Conservation (phyloP, 208 protist species). For the Histomonas meleagridis region DNA sequence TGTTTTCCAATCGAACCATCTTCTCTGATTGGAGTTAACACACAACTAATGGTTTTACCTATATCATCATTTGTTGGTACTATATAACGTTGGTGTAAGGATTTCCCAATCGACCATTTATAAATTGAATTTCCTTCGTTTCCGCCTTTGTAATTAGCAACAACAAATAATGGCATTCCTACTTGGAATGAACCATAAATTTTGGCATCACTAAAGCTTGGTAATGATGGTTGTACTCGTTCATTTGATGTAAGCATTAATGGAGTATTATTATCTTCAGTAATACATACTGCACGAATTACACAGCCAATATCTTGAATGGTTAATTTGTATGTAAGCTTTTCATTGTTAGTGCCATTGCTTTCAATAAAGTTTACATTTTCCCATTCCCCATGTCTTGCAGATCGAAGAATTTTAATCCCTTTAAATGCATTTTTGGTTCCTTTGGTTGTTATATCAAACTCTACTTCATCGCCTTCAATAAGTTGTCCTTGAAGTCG, state of each 20-base stretch:
- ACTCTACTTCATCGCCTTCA: not conserved
- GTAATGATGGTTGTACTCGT: not conserved
- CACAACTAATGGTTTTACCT: not conserved
- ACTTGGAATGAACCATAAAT: not conserved
- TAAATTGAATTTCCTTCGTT: not conserved
- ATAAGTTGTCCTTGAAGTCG: not conserved
- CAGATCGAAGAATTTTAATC: not conserved
- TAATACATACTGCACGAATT: slow-evolving; percentile 3
- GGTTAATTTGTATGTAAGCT: not conserved
- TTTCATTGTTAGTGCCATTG: not conserved
- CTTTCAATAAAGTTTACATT: not conserved
- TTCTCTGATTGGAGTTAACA: not conserved
- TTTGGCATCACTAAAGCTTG: not conserved
- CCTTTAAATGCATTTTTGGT: not conserved
- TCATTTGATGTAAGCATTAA: slow-evolving; percentile 8
- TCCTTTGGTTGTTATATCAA: not conserved
- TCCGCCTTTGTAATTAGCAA: not conserved
- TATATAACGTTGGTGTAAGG: not conserved
- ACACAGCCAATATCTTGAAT: slow-evolving; percentile 16
- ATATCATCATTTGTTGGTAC: not conserved
- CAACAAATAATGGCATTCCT: not conserved
- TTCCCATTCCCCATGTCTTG: not conserved
- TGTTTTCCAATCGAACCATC: not conserved
- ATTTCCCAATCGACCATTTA: not conserved
- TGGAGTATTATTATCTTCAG: not conserved